Conservation (phyloP, 2,329 filamentous ascomycete species). For the Fusarium pilosicola region DNA sequence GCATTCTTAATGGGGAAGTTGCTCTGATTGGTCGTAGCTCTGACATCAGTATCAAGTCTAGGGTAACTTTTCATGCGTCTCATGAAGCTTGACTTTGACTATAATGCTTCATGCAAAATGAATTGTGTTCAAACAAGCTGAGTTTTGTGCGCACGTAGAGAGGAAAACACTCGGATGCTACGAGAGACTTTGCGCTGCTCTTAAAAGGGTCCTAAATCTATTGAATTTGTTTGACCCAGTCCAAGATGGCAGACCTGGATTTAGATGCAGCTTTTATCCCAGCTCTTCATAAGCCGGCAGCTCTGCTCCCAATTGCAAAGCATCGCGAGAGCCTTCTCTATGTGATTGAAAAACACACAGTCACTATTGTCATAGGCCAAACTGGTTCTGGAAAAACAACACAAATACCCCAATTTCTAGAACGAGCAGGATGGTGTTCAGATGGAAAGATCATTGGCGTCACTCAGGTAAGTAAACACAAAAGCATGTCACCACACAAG, state of each 20-base stretch:
- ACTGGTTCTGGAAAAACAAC: constrained; percentile 97
- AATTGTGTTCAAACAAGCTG: neutral
- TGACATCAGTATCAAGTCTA: constrained; percentile 12
- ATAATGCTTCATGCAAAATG: neutral
- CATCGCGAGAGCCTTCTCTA: constrained; percentile 85
- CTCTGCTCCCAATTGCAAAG: constrained; percentile 86
- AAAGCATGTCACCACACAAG: constrained; percentile 8
- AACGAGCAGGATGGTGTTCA: constrained; percentile 87
- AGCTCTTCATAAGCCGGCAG: constrained; percentile 84
- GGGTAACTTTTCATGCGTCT: constrained; percentile 20
- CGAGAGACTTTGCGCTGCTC: neutral
- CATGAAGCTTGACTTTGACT: neutral
- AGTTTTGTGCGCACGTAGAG: neutral
- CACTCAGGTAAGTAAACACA: constrained; percentile 75
- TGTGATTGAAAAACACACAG: constrained; percentile 82
- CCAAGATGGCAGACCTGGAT: constrained; percentile 65
- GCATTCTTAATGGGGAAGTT: neutral
- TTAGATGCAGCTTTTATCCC: constrained; percentile 74
- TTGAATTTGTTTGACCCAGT: neutral
- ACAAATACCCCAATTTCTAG: constrained; percentile 91
- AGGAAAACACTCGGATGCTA: neutral
- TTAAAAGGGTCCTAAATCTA: too few species aligned
- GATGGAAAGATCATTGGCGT: constrained; percentile 86
- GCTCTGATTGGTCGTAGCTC: constrained; percentile 20
- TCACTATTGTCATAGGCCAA: constrained; percentile 91